Conservation (phyloP, 192 early-diverging fungal genomes). For the Kickxella alabastrina region DNA sequence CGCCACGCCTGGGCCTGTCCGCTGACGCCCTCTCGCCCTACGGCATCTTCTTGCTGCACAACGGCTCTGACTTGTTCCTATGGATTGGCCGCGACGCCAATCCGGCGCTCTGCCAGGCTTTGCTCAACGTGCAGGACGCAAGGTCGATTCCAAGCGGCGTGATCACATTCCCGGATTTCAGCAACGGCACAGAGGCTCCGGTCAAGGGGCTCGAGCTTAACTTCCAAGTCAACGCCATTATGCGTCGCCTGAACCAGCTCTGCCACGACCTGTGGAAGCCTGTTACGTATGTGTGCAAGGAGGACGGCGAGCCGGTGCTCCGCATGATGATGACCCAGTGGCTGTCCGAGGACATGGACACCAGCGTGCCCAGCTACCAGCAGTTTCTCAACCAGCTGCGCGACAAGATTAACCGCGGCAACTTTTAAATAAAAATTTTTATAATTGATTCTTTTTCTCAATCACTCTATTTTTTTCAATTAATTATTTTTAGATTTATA, state of each 20-base stretch:
- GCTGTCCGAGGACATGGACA: slow-evolving; percentile 88
- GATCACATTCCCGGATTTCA: slow-evolving; percentile 70
- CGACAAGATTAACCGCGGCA: slow-evolving; percentile 62
- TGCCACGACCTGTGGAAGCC: slow-evolving; percentile 70
- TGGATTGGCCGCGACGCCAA: slow-evolving; percentile 82
- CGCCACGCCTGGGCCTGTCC: slow-evolving; percentile 72
- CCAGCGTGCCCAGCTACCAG: slow-evolving; percentile 70
- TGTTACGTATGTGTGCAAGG: slow-evolving; percentile 79
- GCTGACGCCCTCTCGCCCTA: slow-evolving; percentile 81
- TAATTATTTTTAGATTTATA: background rate
- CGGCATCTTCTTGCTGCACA: slow-evolving; percentile 84
- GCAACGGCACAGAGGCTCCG: slow-evolving; percentile 61
- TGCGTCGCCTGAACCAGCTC: slow-evolving; percentile 67
- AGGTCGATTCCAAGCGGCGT: slow-evolving; percentile 53
- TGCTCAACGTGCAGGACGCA: slow-evolving; percentile 57
- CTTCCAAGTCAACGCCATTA: slow-evolving; percentile 67
- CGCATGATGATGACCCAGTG: slow-evolving; percentile 83
- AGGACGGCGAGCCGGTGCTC: slow-evolving; percentile 82
- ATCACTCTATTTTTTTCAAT: background rate
- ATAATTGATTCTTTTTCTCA: background rate
- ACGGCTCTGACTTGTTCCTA: slow-evolving; percentile 78
- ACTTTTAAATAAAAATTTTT: slow-evolving; percentile 23
- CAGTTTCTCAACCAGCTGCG: slow-evolving; percentile 73
- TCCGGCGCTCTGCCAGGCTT: slow-evolving; percentile 66
- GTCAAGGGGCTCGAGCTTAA: slow-evolving; percentile 67